Evolutionary conservation across 2,329 filamentous ascomycete species (phyloP), one percentile per base, ranked within the genome.

Genomic region (Diaporthe humulicola): DNA sequence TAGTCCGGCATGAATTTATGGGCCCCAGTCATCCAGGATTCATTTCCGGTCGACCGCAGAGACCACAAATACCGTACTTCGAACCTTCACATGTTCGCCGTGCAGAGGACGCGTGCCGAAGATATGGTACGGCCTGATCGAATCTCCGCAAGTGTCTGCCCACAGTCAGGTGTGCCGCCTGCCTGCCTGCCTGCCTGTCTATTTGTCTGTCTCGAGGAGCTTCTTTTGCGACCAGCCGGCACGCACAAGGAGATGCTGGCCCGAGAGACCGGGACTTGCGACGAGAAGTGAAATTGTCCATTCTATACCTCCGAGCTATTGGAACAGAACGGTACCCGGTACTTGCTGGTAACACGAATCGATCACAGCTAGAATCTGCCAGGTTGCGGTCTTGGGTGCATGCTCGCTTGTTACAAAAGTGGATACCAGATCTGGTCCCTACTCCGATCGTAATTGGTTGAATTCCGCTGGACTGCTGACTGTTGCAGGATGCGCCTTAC

Each of bases 401-500:
- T 64, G 45, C 45, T 67, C 64, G 45, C 45, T 69, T 69, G 48
- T 36, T 38, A n/a, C 30, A 8, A 52, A 52, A 54, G 57, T 28
- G 33, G 58, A 33, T 70, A 70, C 52, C 56, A 52, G 70, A 60
- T 71, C 58, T 38, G 58, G 56, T n/a, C 14, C 42, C 15, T 54
- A 25, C 22, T 22, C 15, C 30, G n/a, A n/a, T 54, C 22, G 60
- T 48, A 58, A 72, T 64, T 64, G 70, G 57, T 36, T 56, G 25
- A 22, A 54, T 56, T 25, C 22, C 56, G 70, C 70, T 71, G 42
- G 56, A 22, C 42, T 52, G 56, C 70, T 71, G 70, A 61, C 70
- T 61, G 57, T 71, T 52, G 70, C n/a, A 61, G 57, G 57, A 64
- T 72, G 70, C 57, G 33, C 57, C 45, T 71, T 61, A 36, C 45